Percentiles rank a stretch among this genome's conserved stretches.
phyloP scores from a whole-genome alignment of 306 rosid species.

The Trichosanthes truncata region DNA sequence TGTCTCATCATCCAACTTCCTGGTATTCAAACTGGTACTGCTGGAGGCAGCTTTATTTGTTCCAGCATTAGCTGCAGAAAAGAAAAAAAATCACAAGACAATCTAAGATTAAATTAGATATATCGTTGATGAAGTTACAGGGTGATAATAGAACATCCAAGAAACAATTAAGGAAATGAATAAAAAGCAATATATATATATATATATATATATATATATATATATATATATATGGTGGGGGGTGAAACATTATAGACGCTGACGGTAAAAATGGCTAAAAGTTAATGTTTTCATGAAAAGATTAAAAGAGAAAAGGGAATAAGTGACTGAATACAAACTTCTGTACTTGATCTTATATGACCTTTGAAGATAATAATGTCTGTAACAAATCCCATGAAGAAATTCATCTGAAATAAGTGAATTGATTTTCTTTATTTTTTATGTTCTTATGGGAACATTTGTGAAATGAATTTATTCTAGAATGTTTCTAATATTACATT shows the following conservation, averaged over 20 bases:
- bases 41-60: slow-evolving; percentile 77
- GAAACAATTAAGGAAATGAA: neutral
- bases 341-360: neutral
- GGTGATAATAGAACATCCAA: neutral
- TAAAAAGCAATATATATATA: neutral
- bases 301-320: neutral
- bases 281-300: neutral
- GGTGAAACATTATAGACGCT: too few relatives aligned
- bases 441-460: neutral
- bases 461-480: neutral
- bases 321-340: neutral
- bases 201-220: too few relatives aligned
- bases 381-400: neutral
- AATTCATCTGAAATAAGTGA: neutral
- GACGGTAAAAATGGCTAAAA: too few relatives aligned
- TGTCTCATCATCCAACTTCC: slow-evolving; percentile 83
- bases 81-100: neutral
- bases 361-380: neutral
- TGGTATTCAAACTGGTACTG: slow-evolving; percentile 71
- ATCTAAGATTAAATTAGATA: neutral
- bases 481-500: neutral
- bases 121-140: neutral
- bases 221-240: too few relatives aligned
- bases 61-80: slow-evolving; percentile 54
- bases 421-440: neutral